Base-by-base conservation (phyloP, 331 rosid genomes). In the Malus hybrid region DNA sequence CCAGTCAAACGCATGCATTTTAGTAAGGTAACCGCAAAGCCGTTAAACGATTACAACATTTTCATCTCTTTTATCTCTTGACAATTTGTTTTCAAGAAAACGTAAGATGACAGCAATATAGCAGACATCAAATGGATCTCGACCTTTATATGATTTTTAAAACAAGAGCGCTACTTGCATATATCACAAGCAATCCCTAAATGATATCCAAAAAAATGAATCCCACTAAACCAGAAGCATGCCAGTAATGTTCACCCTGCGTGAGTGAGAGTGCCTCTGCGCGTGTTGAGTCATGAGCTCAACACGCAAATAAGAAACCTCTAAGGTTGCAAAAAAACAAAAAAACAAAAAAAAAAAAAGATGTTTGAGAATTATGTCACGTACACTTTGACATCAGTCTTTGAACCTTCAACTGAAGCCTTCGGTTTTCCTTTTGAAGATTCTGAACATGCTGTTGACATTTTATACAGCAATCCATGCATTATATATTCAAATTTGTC, bases 401-500 rank as follows among this genome's bases (percentile, higher is more conserved):
- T 42, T 42, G 48, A 10, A 65, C 87, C 81, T 57, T 87, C 88
- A 39, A 82, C 31, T 6, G 67, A 29, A 4, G 66, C 36, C 6
- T 22, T 59, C 10, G 67, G 39, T 46, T 39, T 48, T 20, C 55
- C 67, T 4, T 60, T 52, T 27, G 76, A 33, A 33, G 67, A n/a
- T 57, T 71, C 65, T 56, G 22, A 54, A 54, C 59, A 0, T 15
- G 20, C 50, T 15, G 50, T 76, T 6, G 85, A 65, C 73, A 91
- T 82, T 73, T 86, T 84, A 76, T 94, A 94, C 32, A 92, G 66
- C 77, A 85, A 81, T 39, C 99, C 96, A 73, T 90, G 89, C 99
- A 94, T 94, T 74, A 94, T 81, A 76, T 94, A 91, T 50, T 94
- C 97, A 84, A 94, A 94, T 80, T 94, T 90, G 79, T 92, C 96